A percentile compares a stretch with the other conserved stretches of the same genome.
Evolutionary conservation across 257 asterid species (phyloP).

Genomic region (Solanum clarkiae): DNA sequence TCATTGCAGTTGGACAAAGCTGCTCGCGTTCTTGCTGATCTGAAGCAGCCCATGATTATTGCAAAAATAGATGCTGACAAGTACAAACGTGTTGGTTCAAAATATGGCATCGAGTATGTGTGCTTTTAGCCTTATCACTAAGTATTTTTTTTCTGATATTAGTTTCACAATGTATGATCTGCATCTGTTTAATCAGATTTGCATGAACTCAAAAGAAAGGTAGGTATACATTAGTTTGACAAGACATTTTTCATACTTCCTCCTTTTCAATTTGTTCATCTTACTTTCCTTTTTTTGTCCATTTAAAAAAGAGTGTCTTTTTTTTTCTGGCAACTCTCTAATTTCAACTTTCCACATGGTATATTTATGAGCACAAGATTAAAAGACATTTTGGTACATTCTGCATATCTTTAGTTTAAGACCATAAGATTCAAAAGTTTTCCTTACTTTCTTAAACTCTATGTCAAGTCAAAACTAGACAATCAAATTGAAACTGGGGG

Average conservation of each 20-base stretch:
- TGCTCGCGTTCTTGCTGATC: slow-evolving; percentile 56
- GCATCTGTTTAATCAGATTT: neutral
- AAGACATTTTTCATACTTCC: neutral
- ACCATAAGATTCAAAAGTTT: neutral
- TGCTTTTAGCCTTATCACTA: neutral
- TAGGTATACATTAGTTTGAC: neutral
- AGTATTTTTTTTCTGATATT: neutral
- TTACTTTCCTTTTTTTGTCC: neutral
- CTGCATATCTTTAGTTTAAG: neutral
- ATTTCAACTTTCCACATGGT: neutral
- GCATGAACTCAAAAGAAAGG: neutral
- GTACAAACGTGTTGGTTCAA: slow-evolving; percentile 45
- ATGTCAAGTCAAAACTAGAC: neutral
- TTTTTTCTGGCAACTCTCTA: neutral
- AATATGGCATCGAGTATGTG: slow-evolving; percentile 72
- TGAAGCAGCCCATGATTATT: slow-evolving; percentile 62
- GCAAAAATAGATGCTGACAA: slow-evolving; percentile 91
- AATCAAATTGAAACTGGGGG: no score
- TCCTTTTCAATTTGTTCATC: neutral
- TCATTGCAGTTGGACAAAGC: slow-evolving; percentile 79
- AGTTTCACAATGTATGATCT: neutral
- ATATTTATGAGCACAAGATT: neutral
- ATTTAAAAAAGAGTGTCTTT: neutral
- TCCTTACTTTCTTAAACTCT: neutral
- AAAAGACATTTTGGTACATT: neutral